Evolutionary conservation across 768 basidiomycete genomes (phyloP).

Genomic region (Calocybe cyanea): DNA sequence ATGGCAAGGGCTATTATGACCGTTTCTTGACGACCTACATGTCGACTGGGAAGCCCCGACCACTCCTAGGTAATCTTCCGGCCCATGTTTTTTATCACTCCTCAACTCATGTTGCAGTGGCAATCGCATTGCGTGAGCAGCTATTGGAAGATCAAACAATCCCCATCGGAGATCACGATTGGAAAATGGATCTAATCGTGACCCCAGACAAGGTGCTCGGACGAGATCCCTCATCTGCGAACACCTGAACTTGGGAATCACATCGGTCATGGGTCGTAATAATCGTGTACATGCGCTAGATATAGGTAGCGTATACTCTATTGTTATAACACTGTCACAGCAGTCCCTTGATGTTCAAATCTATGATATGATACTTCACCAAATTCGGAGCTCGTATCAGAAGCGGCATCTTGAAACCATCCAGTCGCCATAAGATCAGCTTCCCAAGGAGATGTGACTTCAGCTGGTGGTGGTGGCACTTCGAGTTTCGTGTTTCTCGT

Average conservation of each 20-base stretch:
- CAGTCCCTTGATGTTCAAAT: not conserved
- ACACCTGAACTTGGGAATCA: not conserved
- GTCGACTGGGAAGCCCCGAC: conserved; percentile 37
- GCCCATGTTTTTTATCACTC: conserved; percentile 7
- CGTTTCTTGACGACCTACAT: conserved; percentile 60
- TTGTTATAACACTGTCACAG: not conserved
- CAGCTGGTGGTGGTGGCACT: conserved; percentile 20
- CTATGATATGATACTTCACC: conserved; percentile 8
- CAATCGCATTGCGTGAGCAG: conserved; percentile 61
- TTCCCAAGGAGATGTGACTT: conserved; percentile 28
- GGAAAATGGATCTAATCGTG: conserved; percentile 60
- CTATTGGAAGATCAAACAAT: conserved; percentile 47
- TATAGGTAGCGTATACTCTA: no score
- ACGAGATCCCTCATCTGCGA: not conserved
- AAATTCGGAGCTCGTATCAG: conserved; percentile 21
- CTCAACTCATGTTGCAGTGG: conserved; percentile 39
- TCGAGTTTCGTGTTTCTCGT: conserved; percentile 16
- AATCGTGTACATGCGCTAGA: no score
- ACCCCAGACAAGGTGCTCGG: conserved; percentile 32
- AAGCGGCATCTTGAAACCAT: conserved; percentile 13
- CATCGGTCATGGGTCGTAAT: no score
- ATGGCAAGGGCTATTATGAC: conserved; percentile 85
- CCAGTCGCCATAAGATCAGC: conserved; percentile 21
- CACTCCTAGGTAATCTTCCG: conserved; percentile 51
- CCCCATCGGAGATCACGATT: conserved; percentile 55